Evolutionary conservation across 345 rosid species (phyloP).

Genomic region (Eucalyptus marginata): DNA sequence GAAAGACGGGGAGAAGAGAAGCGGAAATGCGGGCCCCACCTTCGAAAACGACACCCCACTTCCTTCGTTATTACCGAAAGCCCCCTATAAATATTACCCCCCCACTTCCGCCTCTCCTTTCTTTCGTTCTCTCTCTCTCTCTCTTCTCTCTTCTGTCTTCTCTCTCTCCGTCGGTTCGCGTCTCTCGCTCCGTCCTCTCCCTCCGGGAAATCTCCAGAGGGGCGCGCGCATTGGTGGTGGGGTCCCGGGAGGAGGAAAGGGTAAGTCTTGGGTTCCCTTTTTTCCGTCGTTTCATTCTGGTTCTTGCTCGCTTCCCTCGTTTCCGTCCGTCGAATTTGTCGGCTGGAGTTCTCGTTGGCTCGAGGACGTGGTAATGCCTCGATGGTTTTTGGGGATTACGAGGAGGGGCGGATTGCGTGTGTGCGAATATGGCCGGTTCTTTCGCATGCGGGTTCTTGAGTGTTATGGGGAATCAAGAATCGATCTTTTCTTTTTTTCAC

Average conservation of each 20-base stretch:
- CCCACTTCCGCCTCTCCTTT: fast-evolving
- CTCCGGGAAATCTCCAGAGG: background rate
- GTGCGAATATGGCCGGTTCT: background rate
- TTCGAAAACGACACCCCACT: background rate
- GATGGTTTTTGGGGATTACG: background rate
- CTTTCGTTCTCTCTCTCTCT: background rate
- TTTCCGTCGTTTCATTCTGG: background rate
- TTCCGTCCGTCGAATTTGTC: background rate
- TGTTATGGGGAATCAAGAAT: background rate
- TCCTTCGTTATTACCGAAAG: background rate
- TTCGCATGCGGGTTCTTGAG: background rate
- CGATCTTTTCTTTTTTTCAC: background rate
- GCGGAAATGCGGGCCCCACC: background rate
- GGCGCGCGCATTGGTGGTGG: background rate
- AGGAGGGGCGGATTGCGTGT: background rate
- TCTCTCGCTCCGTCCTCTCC: background rate
- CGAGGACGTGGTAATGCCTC: background rate
- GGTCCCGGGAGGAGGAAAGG: background rate
- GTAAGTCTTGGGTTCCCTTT: background rate
- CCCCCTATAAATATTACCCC: background rate
- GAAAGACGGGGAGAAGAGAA: background rate
- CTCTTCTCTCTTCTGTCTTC: fast-evolving
- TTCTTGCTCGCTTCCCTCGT: background rate
- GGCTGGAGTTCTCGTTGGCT: background rate
- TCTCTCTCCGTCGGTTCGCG: background rate